A percentile compares a stretch with the other conserved stretches of the same genome.
phyloP scores from a whole-genome alignment of 495 filamentous ascomycete species.

The Neurospora sp. region DNA sequence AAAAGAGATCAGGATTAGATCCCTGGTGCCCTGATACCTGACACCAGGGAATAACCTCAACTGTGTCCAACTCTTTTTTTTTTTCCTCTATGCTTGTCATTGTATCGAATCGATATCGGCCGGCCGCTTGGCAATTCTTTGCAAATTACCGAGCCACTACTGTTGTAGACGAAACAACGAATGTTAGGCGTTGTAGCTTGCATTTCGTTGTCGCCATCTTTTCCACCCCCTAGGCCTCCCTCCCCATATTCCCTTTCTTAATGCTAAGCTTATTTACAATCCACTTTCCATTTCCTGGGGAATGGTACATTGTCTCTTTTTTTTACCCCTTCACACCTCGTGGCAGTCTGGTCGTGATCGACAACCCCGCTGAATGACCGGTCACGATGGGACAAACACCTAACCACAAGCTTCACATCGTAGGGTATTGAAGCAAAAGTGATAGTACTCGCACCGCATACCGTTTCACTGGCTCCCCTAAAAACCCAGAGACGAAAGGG shows the following conservation, averaged over 20 bases:
- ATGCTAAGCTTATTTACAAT: not conserved
- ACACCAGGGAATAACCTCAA: not conserved
- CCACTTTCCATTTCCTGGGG: not conserved
- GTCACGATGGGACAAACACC: not conserved
- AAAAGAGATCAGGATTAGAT: not conserved
- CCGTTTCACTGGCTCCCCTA: not conserved
- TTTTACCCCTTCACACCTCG: not conserved
- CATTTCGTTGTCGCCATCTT: not conserved
- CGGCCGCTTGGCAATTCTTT: slow-evolving; percentile 18
- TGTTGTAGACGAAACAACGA: not conserved
- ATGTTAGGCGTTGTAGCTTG: not conserved
- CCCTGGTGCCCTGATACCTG: not conserved
- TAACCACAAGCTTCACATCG: not conserved
- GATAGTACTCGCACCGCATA: not conserved
- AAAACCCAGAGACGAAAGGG: not conserved
- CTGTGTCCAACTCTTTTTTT: not conserved
- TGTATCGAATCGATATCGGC: slow-evolving; percentile 5
- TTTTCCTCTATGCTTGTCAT: not conserved
- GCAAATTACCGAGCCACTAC: slow-evolving; percentile 20
- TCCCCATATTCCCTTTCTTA: not conserved
- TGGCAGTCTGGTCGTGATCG: not conserved
- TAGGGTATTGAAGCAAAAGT: not conserved
- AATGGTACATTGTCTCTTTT: not conserved
- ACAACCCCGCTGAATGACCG: not conserved
- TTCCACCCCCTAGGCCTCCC: not conserved